Evolutionary conservation across 257 asterid genomes (phyloP).

Genomic region (Plantago major): DNA sequence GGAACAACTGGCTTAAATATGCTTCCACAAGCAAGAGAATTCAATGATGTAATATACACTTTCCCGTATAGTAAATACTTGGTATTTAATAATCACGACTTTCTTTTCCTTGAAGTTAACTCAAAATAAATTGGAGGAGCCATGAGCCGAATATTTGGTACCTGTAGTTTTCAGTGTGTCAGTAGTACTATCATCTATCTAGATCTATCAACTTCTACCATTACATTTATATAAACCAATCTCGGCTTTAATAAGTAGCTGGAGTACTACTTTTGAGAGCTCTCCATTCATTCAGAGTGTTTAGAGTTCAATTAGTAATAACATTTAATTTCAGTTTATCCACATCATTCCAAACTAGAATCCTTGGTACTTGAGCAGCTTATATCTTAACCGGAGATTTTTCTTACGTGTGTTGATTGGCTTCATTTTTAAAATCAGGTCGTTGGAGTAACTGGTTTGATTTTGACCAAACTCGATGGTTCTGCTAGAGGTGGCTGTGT

Average conservation of each 20-base stretch:
- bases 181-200: too few relatives aligned
- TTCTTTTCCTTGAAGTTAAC: neutral
- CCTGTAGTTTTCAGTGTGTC: too few relatives aligned
- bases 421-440: slow-evolving; percentile 44
- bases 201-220: too few relatives aligned
- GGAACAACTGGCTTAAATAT: slow-evolving; percentile 96
- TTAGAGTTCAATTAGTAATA: too few relatives aligned
- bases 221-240: too few relatives aligned
- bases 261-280: too few relatives aligned
- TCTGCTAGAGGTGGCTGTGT: slow-evolving; percentile 99
- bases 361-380: slow-evolving; percentile 1
- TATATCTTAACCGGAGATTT: slow-evolving; percentile 2
- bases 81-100: too few relatives aligned
- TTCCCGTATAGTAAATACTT: too few relatives aligned
- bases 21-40: slow-evolving; percentile 99
- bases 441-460: slow-evolving; percentile 93
- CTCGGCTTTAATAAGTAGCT: too few relatives aligned
- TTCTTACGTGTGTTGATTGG: neutral
- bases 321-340: too few relatives aligned
- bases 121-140: neutral
- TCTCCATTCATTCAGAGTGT: too few relatives aligned
- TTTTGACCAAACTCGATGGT: slow-evolving; percentile 92
- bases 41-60: slow-evolving; percentile 58
- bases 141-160: neutral
- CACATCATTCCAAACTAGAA: neutral